Evolutionary conservation across 208 protist species (phyloP).

Genomic region (Acanthamoeba pearcei): DNA sequence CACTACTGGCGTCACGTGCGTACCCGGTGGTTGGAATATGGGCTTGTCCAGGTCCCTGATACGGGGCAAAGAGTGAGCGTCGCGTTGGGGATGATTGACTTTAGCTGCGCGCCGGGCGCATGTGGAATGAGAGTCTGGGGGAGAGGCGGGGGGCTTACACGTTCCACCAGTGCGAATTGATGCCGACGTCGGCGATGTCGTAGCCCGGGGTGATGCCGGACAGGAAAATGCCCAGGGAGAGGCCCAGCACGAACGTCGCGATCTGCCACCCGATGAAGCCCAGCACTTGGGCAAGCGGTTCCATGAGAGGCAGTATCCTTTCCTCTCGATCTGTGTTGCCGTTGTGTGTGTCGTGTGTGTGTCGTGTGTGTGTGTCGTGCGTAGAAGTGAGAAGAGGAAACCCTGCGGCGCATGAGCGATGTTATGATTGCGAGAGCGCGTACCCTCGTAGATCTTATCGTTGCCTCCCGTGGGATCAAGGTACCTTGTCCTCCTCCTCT

Average conservation of each 20-base stretch:
- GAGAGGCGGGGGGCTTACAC: background rate
- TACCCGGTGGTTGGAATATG: constrained; percentile 2
- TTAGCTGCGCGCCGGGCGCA: too few species aligned
- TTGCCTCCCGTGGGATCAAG: too few species aligned
- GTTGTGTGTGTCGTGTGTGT: too few species aligned
- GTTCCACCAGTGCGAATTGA: constrained; percentile 42
- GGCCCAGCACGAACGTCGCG: background rate
- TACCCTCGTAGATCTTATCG: constrained; percentile 13
- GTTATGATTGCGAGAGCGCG: background rate
- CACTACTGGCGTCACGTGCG: background rate
- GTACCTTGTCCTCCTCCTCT: background rate
- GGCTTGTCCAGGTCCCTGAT: background rate
- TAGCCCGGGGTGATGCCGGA: constrained; percentile 25
- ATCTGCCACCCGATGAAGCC: constrained; percentile 30
- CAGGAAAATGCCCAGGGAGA: constrained; percentile 43
- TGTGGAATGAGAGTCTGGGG: too few species aligned
- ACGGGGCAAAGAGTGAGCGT: too few species aligned
- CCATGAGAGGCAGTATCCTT: background rate
- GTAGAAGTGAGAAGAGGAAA: background rate
- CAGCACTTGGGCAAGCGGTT: constrained; percentile 10
- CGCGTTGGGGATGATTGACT: background rate
- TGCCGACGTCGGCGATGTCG: constrained; percentile 2
- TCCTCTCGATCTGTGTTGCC: background rate
- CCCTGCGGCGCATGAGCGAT: too few species aligned
- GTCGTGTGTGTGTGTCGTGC: too few species aligned